These are phyloP conservation scores for Lentinus tigrinus DNA, from an alignment of 768 basidiomycete genomes.

Conservation along the genomic window DNA sequence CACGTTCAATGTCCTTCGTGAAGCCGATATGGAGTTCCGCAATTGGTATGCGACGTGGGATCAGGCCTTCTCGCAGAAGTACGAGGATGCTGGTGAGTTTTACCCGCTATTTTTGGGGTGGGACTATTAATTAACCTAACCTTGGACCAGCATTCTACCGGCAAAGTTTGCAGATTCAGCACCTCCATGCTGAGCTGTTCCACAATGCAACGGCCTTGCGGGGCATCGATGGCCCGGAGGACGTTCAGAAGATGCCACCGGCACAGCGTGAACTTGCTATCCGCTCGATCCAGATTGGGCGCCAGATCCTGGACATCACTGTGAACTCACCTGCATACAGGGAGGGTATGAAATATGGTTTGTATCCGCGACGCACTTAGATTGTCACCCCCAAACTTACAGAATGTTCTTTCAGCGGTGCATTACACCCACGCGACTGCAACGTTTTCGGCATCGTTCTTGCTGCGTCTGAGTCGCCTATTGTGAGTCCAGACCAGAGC, in stretches of 20 bases:
- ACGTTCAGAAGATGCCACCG: conserved; percentile 79
- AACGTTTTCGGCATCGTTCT: conserved; percentile 89
- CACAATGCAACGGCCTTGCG: conserved; percentile 82
- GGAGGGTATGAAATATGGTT: conserved; percentile 91
- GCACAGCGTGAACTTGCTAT: conserved; percentile 79
- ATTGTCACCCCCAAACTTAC: not conserved
- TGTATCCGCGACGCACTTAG: conserved; percentile 17
- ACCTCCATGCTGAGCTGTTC: conserved; percentile 81
- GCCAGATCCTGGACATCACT: conserved; percentile 79
- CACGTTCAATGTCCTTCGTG: conserved; percentile 68
- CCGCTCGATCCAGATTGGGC: conserved; percentile 80
- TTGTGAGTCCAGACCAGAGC: conserved; percentile 55
- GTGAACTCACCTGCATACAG: conserved; percentile 81
- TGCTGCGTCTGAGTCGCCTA: conserved; percentile 80
- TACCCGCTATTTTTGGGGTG: not conserved
- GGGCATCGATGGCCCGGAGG: conserved; percentile 82
- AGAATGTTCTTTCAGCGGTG: conserved; percentile 53
- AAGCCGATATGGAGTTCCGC: conserved; percentile 76
- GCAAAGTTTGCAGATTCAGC: conserved; percentile 84
- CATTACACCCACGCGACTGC: conserved; percentile 91
- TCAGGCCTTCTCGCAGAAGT: conserved; percentile 75
- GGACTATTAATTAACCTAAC: conserved; percentile 9
- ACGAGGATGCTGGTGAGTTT: conserved; percentile 71
- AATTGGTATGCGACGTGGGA: conserved; percentile 85
- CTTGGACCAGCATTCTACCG: conserved; percentile 70